Conservation (phyloP, 306 rosid species). For the Vigna trinervia region DNA sequence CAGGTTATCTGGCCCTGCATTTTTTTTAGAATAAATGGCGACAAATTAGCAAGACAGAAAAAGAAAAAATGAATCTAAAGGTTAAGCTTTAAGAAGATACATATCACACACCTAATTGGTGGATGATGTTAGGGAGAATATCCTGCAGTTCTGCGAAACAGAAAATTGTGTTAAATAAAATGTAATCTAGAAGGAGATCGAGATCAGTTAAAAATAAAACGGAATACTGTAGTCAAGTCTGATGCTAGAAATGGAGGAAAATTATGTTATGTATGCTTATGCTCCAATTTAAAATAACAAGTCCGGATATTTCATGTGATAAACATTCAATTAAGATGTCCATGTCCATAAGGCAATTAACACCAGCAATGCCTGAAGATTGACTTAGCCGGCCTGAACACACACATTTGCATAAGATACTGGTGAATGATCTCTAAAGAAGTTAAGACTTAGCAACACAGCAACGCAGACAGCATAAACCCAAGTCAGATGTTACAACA, state of each 20-base stretch:
- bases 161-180: not conserved
- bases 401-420: not conserved
- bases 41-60: not conserved
- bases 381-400: not conserved
- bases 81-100: not conserved
- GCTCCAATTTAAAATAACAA: not conserved
- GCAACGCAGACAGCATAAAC: not conserved
- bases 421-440: not conserved
- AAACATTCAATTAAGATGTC: not conserved
- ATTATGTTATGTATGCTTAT: not conserved
- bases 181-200: not conserved
- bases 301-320: not conserved
- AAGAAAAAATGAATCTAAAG: not conserved
- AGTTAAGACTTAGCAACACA: not conserved
- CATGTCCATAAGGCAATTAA: not conserved
- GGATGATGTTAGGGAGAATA: constrained; percentile 81
- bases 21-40: not conserved
- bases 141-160: constrained; percentile 82
- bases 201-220: not conserved
- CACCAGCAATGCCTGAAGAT: not conserved
- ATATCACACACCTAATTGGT: constrained; percentile 69
- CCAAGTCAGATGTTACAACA: not conserved
- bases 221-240: not conserved
- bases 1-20: constrained; percentile 84
- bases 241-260: not conserved